phyloP scores from a whole-genome alignment of 1,284 basidiomycete species.

The Retiboletus flavoniger region DNA sequence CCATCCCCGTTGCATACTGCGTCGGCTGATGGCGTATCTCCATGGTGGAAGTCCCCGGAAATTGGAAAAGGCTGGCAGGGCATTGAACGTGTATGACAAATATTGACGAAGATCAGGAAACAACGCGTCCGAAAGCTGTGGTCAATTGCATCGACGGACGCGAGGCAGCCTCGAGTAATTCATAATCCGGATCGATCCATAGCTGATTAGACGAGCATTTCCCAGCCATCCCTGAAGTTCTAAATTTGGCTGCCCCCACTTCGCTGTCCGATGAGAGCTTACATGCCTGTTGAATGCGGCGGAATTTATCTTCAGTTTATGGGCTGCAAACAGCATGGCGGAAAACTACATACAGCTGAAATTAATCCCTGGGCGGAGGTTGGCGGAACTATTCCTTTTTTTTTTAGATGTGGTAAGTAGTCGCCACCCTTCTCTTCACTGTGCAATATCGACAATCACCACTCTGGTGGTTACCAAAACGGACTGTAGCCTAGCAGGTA shows the following conservation, averaged over 20 bases:
- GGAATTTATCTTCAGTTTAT: too few relatives aligned
- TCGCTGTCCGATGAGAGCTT: neutral
- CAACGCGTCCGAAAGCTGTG: neutral
- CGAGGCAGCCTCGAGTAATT: slow-evolving; percentile 5
- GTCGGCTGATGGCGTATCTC: neutral
- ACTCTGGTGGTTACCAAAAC: neutral
- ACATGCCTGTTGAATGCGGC: neutral
- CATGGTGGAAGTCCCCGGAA: neutral
- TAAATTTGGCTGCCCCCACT: neutral
- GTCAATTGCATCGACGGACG: neutral
- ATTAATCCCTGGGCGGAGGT: too few relatives aligned
- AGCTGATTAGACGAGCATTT: neutral
- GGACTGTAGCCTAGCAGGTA: neutral
- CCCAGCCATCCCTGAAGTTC: neutral
- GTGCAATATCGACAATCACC: neutral
- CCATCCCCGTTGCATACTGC: neutral
- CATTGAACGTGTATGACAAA: neutral
- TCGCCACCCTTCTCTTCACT: neutral
- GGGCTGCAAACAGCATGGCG: too few relatives aligned
- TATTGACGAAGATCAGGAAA: neutral
- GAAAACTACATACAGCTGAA: neutral
- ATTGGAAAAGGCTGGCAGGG: neutral
- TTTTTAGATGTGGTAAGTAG: neutral
- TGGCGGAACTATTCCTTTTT: too few relatives aligned
- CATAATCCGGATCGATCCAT: neutral